These are phyloP conservation scores for Acanthamoeba lenticulata DNA, from an alignment of 208 protist genomes.

Conservation along the genomic window DNA sequence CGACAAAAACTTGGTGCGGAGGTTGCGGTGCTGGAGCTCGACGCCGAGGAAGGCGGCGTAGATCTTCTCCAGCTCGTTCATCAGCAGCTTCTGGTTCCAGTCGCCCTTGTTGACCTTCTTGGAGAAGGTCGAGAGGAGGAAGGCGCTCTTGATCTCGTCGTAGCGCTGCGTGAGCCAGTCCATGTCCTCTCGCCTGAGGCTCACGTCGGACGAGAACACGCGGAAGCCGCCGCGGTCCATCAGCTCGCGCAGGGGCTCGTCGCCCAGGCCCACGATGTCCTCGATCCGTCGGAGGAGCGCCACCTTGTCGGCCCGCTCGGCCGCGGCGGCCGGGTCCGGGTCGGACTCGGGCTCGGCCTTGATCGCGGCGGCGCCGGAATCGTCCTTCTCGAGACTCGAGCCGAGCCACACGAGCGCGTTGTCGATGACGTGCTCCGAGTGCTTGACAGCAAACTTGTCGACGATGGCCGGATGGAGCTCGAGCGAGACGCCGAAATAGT, in stretches of 20 bases:
- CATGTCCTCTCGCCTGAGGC: not conserved
- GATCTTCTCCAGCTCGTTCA: conserved; percentile 39
- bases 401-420: conserved; percentile 35
- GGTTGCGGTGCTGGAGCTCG: conserved; percentile 34
- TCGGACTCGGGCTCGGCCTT: not conserved
- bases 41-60: not conserved
- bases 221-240: conserved; percentile 15
- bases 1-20: conserved; percentile 19
- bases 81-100: conserved; percentile 46
- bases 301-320: not conserved
- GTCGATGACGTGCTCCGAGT: conserved; percentile 27
- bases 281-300: not conserved
- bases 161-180: conserved; percentile 46
- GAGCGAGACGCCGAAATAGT: not conserved
- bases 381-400: not conserved
- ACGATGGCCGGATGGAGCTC: not conserved
- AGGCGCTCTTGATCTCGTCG: conserved; percentile 31
- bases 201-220: conserved; percentile 33
- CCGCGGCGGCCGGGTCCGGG: not conserved
- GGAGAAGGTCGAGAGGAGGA: conserved; percentile 28
- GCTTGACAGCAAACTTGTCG: not conserved
- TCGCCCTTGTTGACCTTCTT: conserved; percentile 59
- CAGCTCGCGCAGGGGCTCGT: conserved; percentile 12
- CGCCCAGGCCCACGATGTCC: conserved; percentile 14
- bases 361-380: too few species aligned